Conservation (phyloP, 305 asterid genomes). For the Fraxinus floribunda region DNA sequence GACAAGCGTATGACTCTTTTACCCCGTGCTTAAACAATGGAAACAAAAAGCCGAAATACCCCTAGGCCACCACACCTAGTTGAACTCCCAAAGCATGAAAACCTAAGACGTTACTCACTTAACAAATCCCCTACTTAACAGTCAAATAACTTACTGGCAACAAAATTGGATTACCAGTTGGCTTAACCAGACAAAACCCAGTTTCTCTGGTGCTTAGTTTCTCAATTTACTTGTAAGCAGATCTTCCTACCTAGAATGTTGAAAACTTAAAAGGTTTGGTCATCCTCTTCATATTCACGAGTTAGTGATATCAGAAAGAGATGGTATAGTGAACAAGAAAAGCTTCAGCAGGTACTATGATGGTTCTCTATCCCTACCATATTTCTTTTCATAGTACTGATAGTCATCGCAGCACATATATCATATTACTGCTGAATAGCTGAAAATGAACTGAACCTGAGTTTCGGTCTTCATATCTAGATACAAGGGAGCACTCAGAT, state of each 20-base stretch:
- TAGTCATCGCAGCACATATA: neutral
- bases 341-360: neutral
- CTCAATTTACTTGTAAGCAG: neutral
- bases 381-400: neutral
- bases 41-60: neutral
- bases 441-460: conserved; percentile 50
- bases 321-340: neutral
- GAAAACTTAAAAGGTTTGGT: neutral
- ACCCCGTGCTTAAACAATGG: neutral
- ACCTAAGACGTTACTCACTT: neutral
- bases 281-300: neutral
- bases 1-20: neutral
- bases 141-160: neutral
- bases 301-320: conserved; percentile 13
- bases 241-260: neutral
- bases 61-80: neutral
- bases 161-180: neutral
- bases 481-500: conserved; percentile 59
- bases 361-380: neutral
- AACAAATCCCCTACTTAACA: neutral
- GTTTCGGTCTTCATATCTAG: conserved; percentile 54
- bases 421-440: conserved; percentile 8
- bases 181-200: neutral
- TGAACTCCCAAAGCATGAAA: neutral
- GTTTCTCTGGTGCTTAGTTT: neutral